A percentile compares a stretch with the other conserved stretches of the same genome.
Conservation (phyloP, 139 green algal genomes). For the Chlorella sp. region DNA sequence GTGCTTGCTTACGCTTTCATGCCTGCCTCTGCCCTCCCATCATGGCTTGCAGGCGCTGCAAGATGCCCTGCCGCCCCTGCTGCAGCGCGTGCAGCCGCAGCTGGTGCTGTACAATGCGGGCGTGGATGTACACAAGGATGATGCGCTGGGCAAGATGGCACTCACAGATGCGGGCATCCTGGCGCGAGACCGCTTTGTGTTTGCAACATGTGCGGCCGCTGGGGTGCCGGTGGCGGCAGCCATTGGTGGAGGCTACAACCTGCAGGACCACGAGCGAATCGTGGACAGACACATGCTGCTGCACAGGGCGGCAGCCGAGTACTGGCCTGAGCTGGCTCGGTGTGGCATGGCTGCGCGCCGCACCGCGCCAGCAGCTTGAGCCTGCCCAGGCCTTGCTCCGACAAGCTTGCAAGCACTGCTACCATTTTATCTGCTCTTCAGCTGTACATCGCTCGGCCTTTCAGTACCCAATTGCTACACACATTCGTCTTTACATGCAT, state of each 20-base stretch:
- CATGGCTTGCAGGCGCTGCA: slow-evolving; percentile 38
- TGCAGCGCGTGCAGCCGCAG: slow-evolving; percentile 38
- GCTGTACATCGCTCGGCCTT: too few species aligned
- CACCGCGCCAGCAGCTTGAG: too few species aligned
- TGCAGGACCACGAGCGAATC: slow-evolving; percentile 47
- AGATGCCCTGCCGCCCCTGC: slow-evolving; percentile 18
- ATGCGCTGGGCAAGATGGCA: slow-evolving; percentile 54
- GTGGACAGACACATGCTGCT: slow-evolving; percentile 60
- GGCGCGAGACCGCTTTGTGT: slow-evolving; percentile 51
- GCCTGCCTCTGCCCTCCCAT: not conserved
- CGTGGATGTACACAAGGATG: slow-evolving; percentile 65
- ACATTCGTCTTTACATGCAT: too few species aligned
- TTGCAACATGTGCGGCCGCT: slow-evolving; percentile 38
- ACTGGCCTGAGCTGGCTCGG: not conserved
- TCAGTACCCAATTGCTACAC: too few species aligned
- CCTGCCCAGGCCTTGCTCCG: too few species aligned
- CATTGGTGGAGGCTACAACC: slow-evolving; percentile 67
- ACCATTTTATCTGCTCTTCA: too few species aligned
- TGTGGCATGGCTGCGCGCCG: too few species aligned
- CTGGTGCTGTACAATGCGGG: slow-evolving; percentile 73
- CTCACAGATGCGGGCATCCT: slow-evolving; percentile 58
- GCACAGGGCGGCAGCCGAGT: slow-evolving; percentile 49
- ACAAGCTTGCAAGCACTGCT: too few species aligned
- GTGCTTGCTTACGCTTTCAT: not conserved
- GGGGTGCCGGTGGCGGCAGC: slow-evolving; percentile 54